A percentile compares a stretch with the other conserved stretches of the same genome.
Conservation (phyloP, 1,284 basidiomycete species). For the Bjerkandera adusta region DNA sequence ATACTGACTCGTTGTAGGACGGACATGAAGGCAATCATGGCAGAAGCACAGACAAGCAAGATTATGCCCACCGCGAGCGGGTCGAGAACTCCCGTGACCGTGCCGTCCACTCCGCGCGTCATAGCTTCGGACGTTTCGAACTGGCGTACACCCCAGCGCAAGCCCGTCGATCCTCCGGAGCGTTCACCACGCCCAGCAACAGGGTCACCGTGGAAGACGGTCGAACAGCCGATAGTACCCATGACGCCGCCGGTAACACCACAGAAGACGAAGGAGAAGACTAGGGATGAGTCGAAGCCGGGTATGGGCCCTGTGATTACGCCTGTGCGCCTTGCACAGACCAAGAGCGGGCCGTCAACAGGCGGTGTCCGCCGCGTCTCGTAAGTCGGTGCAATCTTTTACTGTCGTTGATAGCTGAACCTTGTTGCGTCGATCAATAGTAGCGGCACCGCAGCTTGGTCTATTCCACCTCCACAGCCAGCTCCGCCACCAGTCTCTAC, state of each 20-base stretch:
- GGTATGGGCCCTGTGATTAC: slow-evolving; percentile 59
- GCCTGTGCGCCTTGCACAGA: slow-evolving; percentile 45
- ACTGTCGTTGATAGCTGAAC: neutral
- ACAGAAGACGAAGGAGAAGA: slow-evolving; percentile 3
- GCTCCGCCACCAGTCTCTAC: slow-evolving; percentile 26
- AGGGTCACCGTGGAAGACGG: slow-evolving; percentile 12
- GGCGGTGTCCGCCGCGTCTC: slow-evolving; percentile 39
- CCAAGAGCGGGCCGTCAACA: slow-evolving; percentile 28
- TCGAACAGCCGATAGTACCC: neutral
- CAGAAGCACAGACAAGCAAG: slow-evolving; percentile 55
- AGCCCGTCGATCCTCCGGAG: neutral
- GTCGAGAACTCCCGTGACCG: slow-evolving; percentile 4
- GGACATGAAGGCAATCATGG: slow-evolving; percentile 87
- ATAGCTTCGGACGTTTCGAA: slow-evolving; percentile 9
- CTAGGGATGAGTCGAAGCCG: slow-evolving; percentile 19
- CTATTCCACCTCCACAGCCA: slow-evolving; percentile 44
- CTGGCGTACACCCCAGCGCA: slow-evolving; percentile 16
- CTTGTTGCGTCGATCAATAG: slow-evolving; percentile 20
- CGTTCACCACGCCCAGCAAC: neutral
- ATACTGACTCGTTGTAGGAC: slow-evolving; percentile 40
- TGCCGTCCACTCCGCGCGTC: slow-evolving; percentile 7
- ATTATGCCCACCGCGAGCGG: no score
- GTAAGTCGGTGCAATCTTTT: slow-evolving; percentile 37
- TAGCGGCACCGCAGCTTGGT: slow-evolving; percentile 52
- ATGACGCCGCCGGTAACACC: slow-evolving; percentile 13